Conservation (phyloP, 108 stramenopile species). For the Epithemia pelagica region DNA sequence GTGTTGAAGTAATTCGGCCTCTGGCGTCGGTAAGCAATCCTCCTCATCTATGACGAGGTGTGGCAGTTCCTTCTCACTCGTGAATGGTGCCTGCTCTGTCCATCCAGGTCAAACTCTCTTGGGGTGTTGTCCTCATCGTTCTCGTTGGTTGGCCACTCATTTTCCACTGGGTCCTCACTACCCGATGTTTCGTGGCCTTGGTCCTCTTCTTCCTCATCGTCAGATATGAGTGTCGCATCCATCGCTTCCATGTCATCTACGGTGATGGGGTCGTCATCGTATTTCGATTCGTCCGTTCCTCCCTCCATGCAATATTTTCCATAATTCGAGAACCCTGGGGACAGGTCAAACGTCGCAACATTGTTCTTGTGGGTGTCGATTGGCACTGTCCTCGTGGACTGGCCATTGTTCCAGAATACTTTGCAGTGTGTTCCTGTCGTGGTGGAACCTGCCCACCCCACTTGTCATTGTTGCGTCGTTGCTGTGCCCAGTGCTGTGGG, state of each 20-base stretch:
- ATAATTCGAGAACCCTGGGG: constrained; percentile 21
- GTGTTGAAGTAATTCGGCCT: background rate
- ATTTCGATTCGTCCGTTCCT: background rate
- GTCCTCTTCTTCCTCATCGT: background rate
- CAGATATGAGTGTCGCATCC: background rate
- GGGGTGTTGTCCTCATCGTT: background rate
- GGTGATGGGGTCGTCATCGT: background rate
- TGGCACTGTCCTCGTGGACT: constrained; percentile 8
- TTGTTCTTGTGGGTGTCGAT: constrained; percentile 11
- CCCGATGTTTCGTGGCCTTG: background rate
- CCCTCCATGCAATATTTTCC: constrained; percentile 9
- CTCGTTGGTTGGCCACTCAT: background rate
- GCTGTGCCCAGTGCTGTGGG: constrained; percentile 42
- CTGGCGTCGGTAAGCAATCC: background rate
- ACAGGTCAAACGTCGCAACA: constrained; percentile 10
- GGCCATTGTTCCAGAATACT: constrained; percentile 9
- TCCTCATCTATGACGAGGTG: background rate
- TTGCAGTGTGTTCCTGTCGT: background rate
- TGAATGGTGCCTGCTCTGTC: background rate
- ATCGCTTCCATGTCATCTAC: background rate
- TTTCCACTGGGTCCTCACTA: no score
- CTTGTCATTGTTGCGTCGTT: background rate
- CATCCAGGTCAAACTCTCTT: background rate
- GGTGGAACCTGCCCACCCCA: background rate
- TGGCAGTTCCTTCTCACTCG: background rate